phyloP scores from a whole-genome alignment of 805 yeast genomes.

The Wickerhamomyces subpelliculosus region DNA sequence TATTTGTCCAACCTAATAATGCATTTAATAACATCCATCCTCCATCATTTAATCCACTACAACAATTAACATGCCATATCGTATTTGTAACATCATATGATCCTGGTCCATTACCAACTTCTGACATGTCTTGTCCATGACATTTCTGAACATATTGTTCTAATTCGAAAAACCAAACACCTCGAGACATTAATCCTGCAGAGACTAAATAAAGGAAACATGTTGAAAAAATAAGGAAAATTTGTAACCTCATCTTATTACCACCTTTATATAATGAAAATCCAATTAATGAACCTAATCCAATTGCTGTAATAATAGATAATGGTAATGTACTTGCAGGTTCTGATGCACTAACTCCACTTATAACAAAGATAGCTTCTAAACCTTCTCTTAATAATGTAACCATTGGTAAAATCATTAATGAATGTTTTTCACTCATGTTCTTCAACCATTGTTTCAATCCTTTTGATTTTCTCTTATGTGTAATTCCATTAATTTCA shows the following conservation, averaged over 20 bases:
- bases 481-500: background rate
- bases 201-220: slow-evolving; percentile 81
- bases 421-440: slow-evolving; percentile 48
- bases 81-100: slow-evolving; percentile 73
- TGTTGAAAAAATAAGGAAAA: slow-evolving; percentile 68
- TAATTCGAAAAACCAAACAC: slow-evolving; percentile 85
- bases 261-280: slow-evolving; percentile 68
- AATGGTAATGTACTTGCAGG: slow-evolving; percentile 60
- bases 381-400: slow-evolving; percentile 87
- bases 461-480: background rate
- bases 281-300: slow-evolving; percentile 61
- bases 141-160: slow-evolving; percentile 68
- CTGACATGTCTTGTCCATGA: slow-evolving; percentile 77
- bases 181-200: slow-evolving; percentile 82
- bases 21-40: slow-evolving; percentile 91
- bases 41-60: slow-evolving; percentile 87
- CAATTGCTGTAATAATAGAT: slow-evolving; percentile 54
- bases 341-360: slow-evolving; percentile 77
- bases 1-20: slow-evolving; percentile 87
- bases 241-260: slow-evolving; percentile 65
- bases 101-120: slow-evolving; percentile 89
- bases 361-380: slow-evolving; percentile 87
- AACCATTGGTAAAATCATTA: slow-evolving; percentile 72
- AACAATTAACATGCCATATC: slow-evolving; percentile 93
- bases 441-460: slow-evolving; percentile 10